Evolutionary conservation across 805 yeast genomes (phyloP), one percentile per base, ranked within the genome.

Genomic region (Ogataea nonfermentans): DNA sequence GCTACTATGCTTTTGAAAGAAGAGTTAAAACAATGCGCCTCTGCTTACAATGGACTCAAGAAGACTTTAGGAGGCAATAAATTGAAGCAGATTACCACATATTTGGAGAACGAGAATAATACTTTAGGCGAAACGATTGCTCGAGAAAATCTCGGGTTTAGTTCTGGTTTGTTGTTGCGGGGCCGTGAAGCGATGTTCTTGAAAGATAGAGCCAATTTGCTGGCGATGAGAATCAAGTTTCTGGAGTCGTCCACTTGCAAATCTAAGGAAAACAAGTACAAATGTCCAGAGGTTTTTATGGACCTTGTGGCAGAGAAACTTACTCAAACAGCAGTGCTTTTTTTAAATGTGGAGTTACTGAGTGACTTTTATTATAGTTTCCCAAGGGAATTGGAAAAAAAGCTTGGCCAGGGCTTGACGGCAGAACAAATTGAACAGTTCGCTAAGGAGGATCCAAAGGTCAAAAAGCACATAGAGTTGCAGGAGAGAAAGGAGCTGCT

Each of bases 331-430:
- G 93, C 99, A 0, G 93, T 93, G 3, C 64, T 93, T 46, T 93
- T 93, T 55, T 67, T 93, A 58, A 93, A 93, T 57, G 98, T 95
- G 40, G 99, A 93, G 63, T 68, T 93, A 40, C 68, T 93, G 47
- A 84, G 95, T 50, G 99, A 95, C 63, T 93, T 93, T 57, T 95
- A 91, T 59, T 93, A 95, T 62, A 88, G 89, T 52, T 91, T 93
- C 63, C 98, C 99, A 2, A 74, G 98, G 43, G 97, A 89, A 62
- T 71, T 93, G 46, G 99, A 93, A 60, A 70, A 71, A 36, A 79
- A 79, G 48, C 73, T 93, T 40, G 80, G 81, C 34, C 69, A 71
- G 44, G 71, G 73, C 29, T 67, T 93, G 55, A 68, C 78, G 7
- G 72, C 73, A 35, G 95, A 87, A 38, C 95, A 90, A 56, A 73